Conservation (phyloP, 805 yeast species). For the Jamesozyma rosinii region DNA sequence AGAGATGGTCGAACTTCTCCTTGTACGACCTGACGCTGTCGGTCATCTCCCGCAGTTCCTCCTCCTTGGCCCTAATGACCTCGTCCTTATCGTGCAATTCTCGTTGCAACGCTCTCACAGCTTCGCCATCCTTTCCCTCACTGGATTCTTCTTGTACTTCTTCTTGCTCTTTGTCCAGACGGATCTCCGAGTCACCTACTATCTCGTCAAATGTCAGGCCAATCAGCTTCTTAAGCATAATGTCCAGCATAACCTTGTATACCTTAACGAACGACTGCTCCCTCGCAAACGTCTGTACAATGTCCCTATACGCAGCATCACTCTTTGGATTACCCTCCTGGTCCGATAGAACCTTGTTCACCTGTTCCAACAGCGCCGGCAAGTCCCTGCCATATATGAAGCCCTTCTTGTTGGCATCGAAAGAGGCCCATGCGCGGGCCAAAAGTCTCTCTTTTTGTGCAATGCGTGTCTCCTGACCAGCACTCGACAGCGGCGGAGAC, state of each 20-base stretch:
- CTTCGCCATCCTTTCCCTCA: background rate
- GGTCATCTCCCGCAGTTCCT: slow-evolving; percentile 13
- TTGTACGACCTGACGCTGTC: slow-evolving; percentile 15
- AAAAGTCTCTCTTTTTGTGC: background rate
- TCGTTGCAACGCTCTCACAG: background rate
- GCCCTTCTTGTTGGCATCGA: slow-evolving; percentile 12
- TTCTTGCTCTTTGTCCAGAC: background rate
- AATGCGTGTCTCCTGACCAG: background rate
- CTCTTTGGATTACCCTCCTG: background rate
- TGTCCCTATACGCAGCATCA: slow-evolving; percentile 4
- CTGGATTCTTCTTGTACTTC: background rate
- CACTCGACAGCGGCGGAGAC: background rate
- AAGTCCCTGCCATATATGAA: slow-evolving; percentile 25
- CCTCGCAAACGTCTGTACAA: slow-evolving; percentile 24
- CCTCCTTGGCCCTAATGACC: slow-evolving; percentile 15
- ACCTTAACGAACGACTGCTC: slow-evolving; percentile 27
- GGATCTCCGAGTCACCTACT: background rate
- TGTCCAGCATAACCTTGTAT: slow-evolving; percentile 21
- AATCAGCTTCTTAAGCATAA: slow-evolving; percentile 26
- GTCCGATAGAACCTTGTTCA: background rate
- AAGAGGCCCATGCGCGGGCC: slow-evolving; percentile 18
- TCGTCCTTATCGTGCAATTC: slow-evolving; percentile 8
- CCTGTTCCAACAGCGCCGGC: slow-evolving; percentile 13
- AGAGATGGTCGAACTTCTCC: slow-evolving; percentile 22
- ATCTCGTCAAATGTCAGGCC: slow-evolving; percentile 27